Percentiles rank a stretch among this genome's conserved stretches.
These are phyloP conservation scores for Gossypium davidsonii DNA, from an alignment of 441 rosid genomes.

Conservation along the genomic window DNA sequence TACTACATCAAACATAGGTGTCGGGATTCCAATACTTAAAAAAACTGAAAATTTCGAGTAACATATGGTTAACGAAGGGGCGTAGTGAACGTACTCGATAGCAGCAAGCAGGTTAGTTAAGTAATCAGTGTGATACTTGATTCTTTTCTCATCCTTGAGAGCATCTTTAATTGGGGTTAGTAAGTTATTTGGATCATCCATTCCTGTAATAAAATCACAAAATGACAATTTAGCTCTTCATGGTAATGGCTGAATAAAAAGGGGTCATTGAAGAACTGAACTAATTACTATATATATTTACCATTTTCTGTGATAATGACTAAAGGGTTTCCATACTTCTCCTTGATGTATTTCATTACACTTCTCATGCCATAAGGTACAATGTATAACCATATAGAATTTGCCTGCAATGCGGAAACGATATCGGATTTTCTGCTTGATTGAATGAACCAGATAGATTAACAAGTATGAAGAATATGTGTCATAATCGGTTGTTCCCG, in stretches of 20 bases:
- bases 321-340: constrained; percentile 69
- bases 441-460: background rate
- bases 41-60: background rate
- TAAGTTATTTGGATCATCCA: constrained; percentile 65
- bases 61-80: background rate
- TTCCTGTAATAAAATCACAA: constrained; percentile 39
- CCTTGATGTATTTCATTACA: constrained; percentile 81
- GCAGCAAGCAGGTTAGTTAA: constrained; percentile 67
- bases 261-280: background rate
- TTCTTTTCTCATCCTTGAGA: constrained; percentile 68
- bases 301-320: constrained; percentile 89
- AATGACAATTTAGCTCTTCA: constrained; percentile 1
- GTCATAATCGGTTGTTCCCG: background rate
- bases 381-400: constrained; percentile 86
- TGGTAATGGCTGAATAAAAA: background rate
- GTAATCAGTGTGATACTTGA: constrained; percentile 76
- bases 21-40: background rate
- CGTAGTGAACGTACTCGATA: constrained; percentile 40
- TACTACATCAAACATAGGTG: background rate
- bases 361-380: constrained; percentile 86
- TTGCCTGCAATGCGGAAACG: constrained; percentile 45
- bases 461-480: background rate
- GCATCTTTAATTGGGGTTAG: constrained; percentile 47
- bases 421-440: background rate
- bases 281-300: constrained; percentile 14